A percentile compares a stretch with the other conserved stretches of the same genome.
These are phyloP conservation scores for Trichoderma sp. DNA, from an alignment of 2,329 filamentous ascomycete genomes.

Conservation along the genomic window DNA sequence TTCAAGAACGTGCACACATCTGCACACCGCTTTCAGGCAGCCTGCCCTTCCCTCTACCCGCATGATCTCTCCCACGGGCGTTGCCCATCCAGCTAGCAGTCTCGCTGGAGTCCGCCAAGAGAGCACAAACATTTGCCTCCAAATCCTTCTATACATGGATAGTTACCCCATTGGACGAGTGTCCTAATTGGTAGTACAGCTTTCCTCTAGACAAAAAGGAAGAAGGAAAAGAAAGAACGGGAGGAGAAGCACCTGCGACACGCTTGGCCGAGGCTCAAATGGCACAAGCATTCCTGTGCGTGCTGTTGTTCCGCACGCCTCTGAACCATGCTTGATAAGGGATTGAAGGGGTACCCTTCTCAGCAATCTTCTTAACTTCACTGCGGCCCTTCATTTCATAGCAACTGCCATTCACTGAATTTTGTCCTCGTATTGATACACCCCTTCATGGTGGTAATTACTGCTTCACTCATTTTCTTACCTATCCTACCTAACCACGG, in stretches of 20 bases:
- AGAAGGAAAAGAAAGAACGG: background rate
- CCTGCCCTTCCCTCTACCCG: background rate
- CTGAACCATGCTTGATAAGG: background rate
- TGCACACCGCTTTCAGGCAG: constrained; percentile 6
- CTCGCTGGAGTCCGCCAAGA: background rate
- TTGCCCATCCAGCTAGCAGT: background rate
- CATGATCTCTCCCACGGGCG: background rate
- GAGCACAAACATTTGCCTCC: background rate
- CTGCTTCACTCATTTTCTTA: background rate
- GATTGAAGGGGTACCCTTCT: constrained; percentile 7
- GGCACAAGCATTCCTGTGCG: constrained; percentile 18
- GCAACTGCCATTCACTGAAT: background rate
- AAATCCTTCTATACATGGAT: background rate
- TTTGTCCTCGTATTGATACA: background rate
- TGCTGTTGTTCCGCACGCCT: background rate
- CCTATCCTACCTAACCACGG: background rate
- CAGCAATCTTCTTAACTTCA: background rate
- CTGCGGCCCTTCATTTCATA: background rate
- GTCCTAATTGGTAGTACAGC: background rate
- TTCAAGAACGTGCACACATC: background rate
- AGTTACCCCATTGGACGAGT: background rate
- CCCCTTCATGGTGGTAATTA: background rate
- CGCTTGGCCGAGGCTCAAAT: constrained; percentile 15
- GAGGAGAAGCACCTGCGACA: background rate
- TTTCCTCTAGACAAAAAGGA: background rate